Evolutionary conservation across 805 yeast species (phyloP), one percentile per base, ranked within the genome.

Genomic region (Kodamaea hsintzibuensis): DNA sequence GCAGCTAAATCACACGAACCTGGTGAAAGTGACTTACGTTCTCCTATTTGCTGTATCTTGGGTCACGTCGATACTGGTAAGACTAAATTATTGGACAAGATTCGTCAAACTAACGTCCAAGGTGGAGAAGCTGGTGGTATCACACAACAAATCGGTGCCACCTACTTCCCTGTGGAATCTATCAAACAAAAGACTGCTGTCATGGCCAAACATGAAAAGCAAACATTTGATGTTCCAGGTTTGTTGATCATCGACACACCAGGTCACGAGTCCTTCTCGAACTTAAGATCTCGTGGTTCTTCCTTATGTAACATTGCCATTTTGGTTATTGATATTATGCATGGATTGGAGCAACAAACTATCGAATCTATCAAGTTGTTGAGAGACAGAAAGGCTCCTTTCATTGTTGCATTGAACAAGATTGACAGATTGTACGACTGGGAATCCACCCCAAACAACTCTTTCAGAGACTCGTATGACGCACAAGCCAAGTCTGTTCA

Each of bases 51-150:
- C 75, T 91, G 97, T 88, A 95, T 95, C 67, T 82, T 95, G 73
- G 99, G 99, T 70, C 99, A 95, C 80, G 99, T 95, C 74, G 99
- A 95, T 82, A 95, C 99, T 55, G 99, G 99, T 86, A 95, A 95
- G 76, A 95, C 99, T 61, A 95, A 95, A 72, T 82, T 95, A 60
- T 81, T 95, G 71, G 99, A 95, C 71, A 95, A 95, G 75, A 86
- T 95, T 63, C 93, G 99, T 79, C 98, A 93, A 79, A 95, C 98
- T 42, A 95, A 95, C 68, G 99, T 95, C 57, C 99, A 95, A 79
- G 99, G 98, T 72, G 99, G 99, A 69, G 99, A 95, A 79, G 99
- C 99, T 53, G 99, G 99, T 80, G 99, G 99, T 80, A 95, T 95
- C 72, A 95, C 99, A 60, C 99, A 95, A 82, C 99, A 95, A 77